Evolutionary conservation across 129 eudicot species (phyloP).

Genomic region (Escallonia herrerae): DNA sequence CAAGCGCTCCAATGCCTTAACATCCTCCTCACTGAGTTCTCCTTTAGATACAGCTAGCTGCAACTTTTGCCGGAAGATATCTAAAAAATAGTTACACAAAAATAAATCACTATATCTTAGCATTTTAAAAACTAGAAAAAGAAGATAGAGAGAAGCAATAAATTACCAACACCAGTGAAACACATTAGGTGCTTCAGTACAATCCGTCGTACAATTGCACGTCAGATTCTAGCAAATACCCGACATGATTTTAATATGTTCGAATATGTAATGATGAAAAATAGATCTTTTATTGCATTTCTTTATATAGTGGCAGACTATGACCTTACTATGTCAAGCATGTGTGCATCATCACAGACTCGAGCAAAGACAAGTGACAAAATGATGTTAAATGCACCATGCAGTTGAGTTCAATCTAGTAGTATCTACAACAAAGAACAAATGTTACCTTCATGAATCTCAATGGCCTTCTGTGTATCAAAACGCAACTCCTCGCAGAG

Average conservation of each 20-base stretch:
- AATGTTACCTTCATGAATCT: slow-evolving; percentile 81
- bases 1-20: slow-evolving; percentile 59
- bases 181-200: too few species aligned
- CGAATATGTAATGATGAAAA: not conserved
- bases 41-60: slow-evolving; percentile 71
- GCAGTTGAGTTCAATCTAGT: not conserved
- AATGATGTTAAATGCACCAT: not conserved
- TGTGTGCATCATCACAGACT: too few species aligned
- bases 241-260: too few species aligned
- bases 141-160: too few species aligned
- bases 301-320: slow-evolving; percentile 1
- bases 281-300: not conserved
- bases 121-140: too few species aligned
- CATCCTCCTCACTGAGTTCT: slow-evolving; percentile 71
- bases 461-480: slow-evolving; percentile 76
- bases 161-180: too few species aligned
- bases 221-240: too few species aligned
- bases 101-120: not conserved
- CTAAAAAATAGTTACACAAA: slow-evolving; percentile 24
- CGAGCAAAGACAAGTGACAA: too few species aligned
- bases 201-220: too few species aligned
- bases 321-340: not conserved
- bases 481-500: slow-evolving; percentile 83
- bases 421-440: not conserved
- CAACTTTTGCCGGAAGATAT: slow-evolving; percentile 84